These are phyloP conservation scores for Paraconiothyrium brasiliense DNA, from an alignment of 2,329 filamentous ascomycete genomes.

Conservation along the genomic window DNA sequence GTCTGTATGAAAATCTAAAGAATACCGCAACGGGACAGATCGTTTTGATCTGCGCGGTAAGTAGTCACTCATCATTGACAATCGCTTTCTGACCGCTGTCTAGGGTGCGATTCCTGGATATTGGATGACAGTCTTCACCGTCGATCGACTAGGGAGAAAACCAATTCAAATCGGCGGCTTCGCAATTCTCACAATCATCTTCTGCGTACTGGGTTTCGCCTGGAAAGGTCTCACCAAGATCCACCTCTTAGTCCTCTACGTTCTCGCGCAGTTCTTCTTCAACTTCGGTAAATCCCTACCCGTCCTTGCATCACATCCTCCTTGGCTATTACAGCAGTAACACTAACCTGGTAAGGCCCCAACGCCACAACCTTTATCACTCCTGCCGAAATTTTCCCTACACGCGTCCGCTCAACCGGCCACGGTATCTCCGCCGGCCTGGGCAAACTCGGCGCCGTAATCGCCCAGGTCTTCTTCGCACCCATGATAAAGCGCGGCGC, in stretches of 20 bases:
- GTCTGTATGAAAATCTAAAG: conserved; percentile 74
- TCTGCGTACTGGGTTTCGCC: conserved; percentile 60
- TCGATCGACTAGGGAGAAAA: conserved; percentile 80
- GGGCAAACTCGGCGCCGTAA: conserved; percentile 60
- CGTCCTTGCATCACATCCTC: conserved; percentile 64
- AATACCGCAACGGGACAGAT: conserved; percentile 82
- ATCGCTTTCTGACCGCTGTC: neutral
- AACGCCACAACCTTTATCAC: conserved; percentile 63
- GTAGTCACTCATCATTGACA: neutral
- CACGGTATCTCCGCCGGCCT: conserved; percentile 60
- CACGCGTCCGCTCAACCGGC: conserved; percentile 58
- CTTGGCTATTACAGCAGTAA: neutral
- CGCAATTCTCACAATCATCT: conserved; percentile 57
- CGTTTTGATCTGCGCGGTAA: conserved; percentile 74
- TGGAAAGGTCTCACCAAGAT: conserved; percentile 55
- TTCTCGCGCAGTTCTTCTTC: conserved; percentile 62
- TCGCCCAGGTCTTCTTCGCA: conserved; percentile 60
- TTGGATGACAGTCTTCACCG: conserved; percentile 79
- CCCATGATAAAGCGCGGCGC: conserved; percentile 65
- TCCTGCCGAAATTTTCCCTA: conserved; percentile 63
- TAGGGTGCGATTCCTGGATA: conserved; percentile 79
- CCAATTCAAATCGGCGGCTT: conserved; percentile 73
- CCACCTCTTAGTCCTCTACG: conserved; percentile 57
- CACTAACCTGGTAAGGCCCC: conserved; percentile 52
- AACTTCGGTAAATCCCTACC: conserved; percentile 54